Percentiles rank a stretch among this genome's conserved stretches.
These are phyloP conservation scores for Claviceps arundinis DNA, from an alignment of 2,329 filamentous ascomycete species.

Conservation along the genomic window DNA sequence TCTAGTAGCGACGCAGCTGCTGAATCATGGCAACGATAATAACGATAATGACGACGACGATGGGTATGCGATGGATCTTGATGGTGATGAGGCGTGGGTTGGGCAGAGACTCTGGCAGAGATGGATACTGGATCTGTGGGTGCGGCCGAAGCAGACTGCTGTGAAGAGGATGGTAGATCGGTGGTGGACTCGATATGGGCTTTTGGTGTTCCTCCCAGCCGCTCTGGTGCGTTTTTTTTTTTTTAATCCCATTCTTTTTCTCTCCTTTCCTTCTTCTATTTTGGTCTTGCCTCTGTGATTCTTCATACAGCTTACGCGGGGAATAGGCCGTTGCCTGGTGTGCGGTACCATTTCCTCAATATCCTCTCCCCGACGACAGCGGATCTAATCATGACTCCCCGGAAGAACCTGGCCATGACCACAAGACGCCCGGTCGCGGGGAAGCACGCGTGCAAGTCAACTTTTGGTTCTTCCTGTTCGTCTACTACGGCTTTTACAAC, in stretches of 20 bases:
- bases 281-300: not conserved
- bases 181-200: constrained; percentile 51
- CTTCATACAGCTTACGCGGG: not conserved
- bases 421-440: constrained; percentile 46
- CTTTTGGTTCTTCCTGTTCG: constrained; percentile 59
- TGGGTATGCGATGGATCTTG: constrained; percentile 9
- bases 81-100: constrained; percentile 20
- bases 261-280: not conserved
- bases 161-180: constrained; percentile 45
- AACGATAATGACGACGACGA: constrained; percentile 14
- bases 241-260: not conserved
- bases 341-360: constrained; percentile 51
- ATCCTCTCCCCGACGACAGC: constrained; percentile 34
- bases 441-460: constrained; percentile 50
- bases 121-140: constrained; percentile 40
- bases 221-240: constrained; percentile 32
- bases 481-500: constrained; percentile 59
- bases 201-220: constrained; percentile 49
- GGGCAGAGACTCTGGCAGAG: constrained; percentile 23
- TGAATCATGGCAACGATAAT: constrained; percentile 21
- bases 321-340: constrained; percentile 49
- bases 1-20: constrained; percentile 31
- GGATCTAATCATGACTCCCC: constrained; percentile 12
- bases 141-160: constrained; percentile 44
- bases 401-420: constrained; percentile 5